Base-by-base conservation (phyloP, 768 basidiomycete species). In the Chalciporus piperatus region DNA sequence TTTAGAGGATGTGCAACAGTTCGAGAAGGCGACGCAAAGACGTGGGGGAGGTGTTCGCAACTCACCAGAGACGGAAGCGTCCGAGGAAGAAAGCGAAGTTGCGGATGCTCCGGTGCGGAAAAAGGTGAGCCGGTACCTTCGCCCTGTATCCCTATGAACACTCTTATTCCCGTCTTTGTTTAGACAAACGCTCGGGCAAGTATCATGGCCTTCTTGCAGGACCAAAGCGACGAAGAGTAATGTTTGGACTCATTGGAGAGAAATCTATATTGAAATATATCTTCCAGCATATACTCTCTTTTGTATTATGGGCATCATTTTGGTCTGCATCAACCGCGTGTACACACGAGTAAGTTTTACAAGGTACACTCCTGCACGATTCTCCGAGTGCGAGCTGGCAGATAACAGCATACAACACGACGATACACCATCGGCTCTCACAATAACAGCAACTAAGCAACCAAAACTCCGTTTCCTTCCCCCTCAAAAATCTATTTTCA, bases 1-100 rank as follows among this genome's bases (percentile, higher is more conserved):
- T 37, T 43, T 65, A 91, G 90, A 84, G 77, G 90, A 92, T 55
- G 89, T 92, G 17, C 72, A 82, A 55, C 75, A 79, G 45, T 92
- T 91, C 52, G 85, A 83, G 52, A 72, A 78, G 57, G 73, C 79
- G 14, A 63, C 62, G 14, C 74, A 71, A 41, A 67, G 70, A 52
- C 56, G 48, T 55, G 58, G 65, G 58, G 61, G 56, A 39, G 44
- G 45, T 41, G 45, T 45, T 54, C 52, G 47, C 46, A 50, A 41
- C 16, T 43, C 41, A 17, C 35, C 56, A 6, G 48, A 55, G 10
- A 35, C 60, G 6, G 71, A 63, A 35, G 61, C 64, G 12, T 69
- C 67, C 13, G 59, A 61, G 8, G 65, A 73, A 38, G 70, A 70
- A 33, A 70, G 67, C 5, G 63, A 62, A 27, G 27, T 2, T 55